Conservation (phyloP, 371 early-diverging fungal species). For the Mortierella sp. region DNA sequence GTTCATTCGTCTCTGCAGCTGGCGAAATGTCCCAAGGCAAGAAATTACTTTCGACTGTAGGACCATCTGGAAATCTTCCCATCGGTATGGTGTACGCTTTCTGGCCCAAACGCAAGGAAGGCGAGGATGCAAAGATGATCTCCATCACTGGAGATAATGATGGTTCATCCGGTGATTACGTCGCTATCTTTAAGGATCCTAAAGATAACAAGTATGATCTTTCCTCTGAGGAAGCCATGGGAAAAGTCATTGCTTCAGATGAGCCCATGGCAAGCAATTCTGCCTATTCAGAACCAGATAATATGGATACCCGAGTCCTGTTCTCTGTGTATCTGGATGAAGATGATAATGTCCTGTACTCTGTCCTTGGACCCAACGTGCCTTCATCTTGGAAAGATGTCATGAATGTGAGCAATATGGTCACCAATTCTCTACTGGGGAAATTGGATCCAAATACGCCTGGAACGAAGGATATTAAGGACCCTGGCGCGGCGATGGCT, state of each 20-base stretch:
- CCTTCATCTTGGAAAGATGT: constrained; percentile 13
- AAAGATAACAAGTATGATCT: constrained; percentile 21
- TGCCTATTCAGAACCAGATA: background rate
- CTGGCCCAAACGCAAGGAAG: constrained; percentile 19
- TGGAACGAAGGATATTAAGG: constrained; percentile 26
- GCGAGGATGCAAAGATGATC: constrained; percentile 5
- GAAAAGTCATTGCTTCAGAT: background rate
- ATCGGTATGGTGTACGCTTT: constrained; percentile 6
- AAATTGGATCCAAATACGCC: constrained; percentile 24
- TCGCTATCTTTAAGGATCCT: constrained; percentile 20
- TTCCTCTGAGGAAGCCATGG: constrained; percentile 4
- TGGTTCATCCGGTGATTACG: background rate
- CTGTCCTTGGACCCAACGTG: constrained; percentile 5
- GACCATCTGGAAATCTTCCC: background rate
- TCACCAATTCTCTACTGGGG: background rate
- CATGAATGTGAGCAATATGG: background rate
- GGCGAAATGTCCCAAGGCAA: background rate
- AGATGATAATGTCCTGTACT: constrained; percentile 6
- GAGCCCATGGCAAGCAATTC: background rate
- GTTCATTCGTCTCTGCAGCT: background rate
- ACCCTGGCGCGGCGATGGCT: constrained; percentile 3
- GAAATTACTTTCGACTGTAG: background rate
- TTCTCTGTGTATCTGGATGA: constrained; percentile 16
- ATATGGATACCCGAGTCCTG: background rate
- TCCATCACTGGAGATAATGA: background rate